Percentiles rank a stretch among this genome's conserved stretches.
Evolutionary conservation across 2,329 filamentous ascomycete species (phyloP).

Genomic region (Trichoderma sp.): DNA sequence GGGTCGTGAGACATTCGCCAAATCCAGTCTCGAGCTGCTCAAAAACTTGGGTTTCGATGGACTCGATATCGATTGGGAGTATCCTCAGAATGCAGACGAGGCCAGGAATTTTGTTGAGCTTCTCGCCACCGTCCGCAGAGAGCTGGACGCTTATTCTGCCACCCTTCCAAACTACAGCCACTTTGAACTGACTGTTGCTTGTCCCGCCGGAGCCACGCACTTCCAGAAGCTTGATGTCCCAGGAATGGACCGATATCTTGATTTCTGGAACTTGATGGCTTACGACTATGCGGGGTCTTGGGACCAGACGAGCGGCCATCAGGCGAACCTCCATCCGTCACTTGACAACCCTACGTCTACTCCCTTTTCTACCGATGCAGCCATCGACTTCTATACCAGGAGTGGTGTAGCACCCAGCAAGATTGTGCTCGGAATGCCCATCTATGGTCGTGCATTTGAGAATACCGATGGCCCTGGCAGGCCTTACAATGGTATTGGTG

Average conservation of each 20-base stretch:
- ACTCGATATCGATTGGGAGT: conserved; percentile 69
- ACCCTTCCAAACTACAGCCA: conserved; percentile 46
- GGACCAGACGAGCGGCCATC: conserved; percentile 70
- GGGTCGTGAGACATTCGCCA: conserved; percentile 71
- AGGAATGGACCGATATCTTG: conserved; percentile 63
- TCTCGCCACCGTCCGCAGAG: conserved; percentile 53
- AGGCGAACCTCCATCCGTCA: conserved; percentile 72
- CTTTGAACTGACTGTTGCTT: conserved; percentile 65
- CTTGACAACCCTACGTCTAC: conserved; percentile 59
- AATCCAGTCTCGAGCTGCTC: conserved; percentile 70
- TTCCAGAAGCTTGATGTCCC: conserved; percentile 61
- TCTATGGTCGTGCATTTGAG: conserved; percentile 85
- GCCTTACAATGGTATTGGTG: conserved; percentile 68
- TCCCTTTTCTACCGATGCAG: conserved; percentile 72
- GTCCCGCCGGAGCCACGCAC: conserved; percentile 61
- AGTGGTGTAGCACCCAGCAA: conserved; percentile 66
- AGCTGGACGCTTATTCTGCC: conserved; percentile 56
- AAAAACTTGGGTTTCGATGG: conserved; percentile 78
- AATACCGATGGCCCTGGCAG: conserved; percentile 72
- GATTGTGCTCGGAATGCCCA: conserved; percentile 85
- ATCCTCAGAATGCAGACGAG: conserved; percentile 54
- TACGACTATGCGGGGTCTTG: conserved; percentile 87
- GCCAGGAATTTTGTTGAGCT: conserved; percentile 60
- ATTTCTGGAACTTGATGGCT: conserved; percentile 83
- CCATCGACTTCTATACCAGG: conserved; percentile 67